Conservation (phyloP, 345 rosid genomes). For the Anastatica hierochuntica region DNA sequence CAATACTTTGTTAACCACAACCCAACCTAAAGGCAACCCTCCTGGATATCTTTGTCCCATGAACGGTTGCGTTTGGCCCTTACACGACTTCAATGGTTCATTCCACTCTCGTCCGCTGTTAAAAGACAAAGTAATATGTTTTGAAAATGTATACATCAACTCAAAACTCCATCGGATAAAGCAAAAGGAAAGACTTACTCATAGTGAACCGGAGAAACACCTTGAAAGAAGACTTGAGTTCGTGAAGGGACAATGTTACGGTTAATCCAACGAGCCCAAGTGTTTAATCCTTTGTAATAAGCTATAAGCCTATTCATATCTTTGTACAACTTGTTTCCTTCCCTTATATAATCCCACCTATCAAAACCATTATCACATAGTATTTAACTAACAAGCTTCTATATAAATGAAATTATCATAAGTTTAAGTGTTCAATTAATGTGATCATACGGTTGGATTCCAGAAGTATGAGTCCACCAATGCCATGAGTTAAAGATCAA, state of each 20-base stretch:
- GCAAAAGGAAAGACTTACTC: not conserved
- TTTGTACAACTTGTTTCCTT: not conserved
- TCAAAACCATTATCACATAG: not conserved
- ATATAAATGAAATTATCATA: not conserved
- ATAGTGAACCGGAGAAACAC: not conserved
- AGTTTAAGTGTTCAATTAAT: not conserved
- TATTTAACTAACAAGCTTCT: not conserved
- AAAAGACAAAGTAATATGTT: too few species aligned
- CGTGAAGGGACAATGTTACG: not conserved
- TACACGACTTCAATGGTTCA: not conserved
- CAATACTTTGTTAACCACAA: slow-evolving; percentile 60
- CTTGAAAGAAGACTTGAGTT: not conserved
- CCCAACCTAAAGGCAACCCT: slow-evolving; percentile 59
- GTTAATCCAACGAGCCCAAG: not conserved
- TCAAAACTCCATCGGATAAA: not conserved
- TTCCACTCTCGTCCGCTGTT: not conserved
- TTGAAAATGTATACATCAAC: not conserved
- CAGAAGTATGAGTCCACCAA: not conserved
- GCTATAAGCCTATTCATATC: not conserved
- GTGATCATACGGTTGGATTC: not conserved
- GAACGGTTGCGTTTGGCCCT: slow-evolving; percentile 51
- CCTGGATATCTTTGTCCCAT: slow-evolving; percentile 58
- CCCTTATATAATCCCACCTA: not conserved
- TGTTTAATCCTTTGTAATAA: not conserved
- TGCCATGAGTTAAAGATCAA: not conserved